Percentiles rank a stretch among this genome's conserved stretches.
These are phyloP conservation scores for Pythium sp. DNA, from an alignment of 352 stramenopile genomes.

Conservation along the genomic window DNA sequence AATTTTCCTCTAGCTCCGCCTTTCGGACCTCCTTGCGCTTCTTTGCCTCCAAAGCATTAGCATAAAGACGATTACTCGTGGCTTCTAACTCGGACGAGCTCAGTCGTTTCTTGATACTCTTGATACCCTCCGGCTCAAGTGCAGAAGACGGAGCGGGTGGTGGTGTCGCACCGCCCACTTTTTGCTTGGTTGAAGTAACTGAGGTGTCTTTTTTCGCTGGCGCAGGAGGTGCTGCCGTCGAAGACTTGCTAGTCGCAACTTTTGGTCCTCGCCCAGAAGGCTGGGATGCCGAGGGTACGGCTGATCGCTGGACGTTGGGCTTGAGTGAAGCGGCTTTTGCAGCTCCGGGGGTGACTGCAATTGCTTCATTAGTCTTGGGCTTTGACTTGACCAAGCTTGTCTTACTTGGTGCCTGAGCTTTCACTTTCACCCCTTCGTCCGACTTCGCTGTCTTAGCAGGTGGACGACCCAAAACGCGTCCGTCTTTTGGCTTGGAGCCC, in stretches of 20 bases:
- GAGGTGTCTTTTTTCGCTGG: not conserved
- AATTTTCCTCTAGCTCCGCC: slow-evolving; percentile 49
- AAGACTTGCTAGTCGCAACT: not conserved
- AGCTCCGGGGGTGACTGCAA: not conserved
- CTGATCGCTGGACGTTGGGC: slow-evolving; percentile 1
- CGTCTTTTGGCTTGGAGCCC: slow-evolving; percentile 6
- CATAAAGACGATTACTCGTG: slow-evolving; percentile 58
- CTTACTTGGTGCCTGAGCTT: not conserved
- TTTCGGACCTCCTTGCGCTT: slow-evolving; percentile 51
- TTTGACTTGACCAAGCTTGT: slow-evolving; percentile 6
- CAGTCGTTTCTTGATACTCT: slow-evolving; percentile 50
- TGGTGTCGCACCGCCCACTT: not conserved
- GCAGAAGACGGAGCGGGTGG: slow-evolving; percentile 16
- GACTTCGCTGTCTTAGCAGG: not conserved
- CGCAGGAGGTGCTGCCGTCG: not conserved
- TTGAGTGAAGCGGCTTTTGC: not conserved
- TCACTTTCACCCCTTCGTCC: slow-evolving; percentile 11
- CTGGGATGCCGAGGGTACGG: not conserved
- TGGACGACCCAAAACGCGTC: not conserved
- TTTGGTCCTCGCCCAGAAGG: not conserved
- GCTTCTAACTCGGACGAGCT: slow-evolving; percentile 50
- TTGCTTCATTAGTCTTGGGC: not conserved
- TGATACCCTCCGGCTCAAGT: slow-evolving; percentile 11
- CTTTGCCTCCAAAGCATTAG: slow-evolving; percentile 57
- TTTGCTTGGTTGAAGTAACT: slow-evolving; percentile 1